Percentiles rank a stretch among this genome's conserved stretches.
Evolutionary conservation across 2,329 filamentous ascomycete genomes (phyloP).

Genomic region (Sporothrix globosa): DNA sequence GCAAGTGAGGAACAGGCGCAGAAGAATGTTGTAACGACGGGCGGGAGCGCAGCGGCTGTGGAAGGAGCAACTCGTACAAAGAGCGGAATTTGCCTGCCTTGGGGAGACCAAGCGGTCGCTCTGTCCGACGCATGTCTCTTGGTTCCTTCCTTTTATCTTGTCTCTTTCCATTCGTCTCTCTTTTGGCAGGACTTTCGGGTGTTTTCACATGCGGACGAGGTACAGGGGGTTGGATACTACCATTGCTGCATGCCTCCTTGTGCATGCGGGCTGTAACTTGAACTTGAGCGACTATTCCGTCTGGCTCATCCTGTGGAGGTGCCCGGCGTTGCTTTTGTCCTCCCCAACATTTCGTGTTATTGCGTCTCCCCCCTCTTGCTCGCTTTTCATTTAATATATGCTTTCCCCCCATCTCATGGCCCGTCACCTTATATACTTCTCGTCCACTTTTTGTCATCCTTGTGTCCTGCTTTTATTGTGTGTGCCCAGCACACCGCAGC

Average conservation of each 20-base stretch:
- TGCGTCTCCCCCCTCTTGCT: neutral
- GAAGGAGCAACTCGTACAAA: neutral
- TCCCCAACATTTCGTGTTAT: neutral
- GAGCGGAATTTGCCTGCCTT: neutral
- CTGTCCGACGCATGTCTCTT: neutral
- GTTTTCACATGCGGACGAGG: neutral
- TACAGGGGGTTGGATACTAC: conserved; percentile 20
- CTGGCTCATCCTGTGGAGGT: neutral
- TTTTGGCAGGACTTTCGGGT: neutral
- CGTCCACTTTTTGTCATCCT: neutral
- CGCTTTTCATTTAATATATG: too few relatives aligned
- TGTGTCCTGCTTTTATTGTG: too few relatives aligned
- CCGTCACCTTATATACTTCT: neutral
- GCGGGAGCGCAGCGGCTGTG: conserved; percentile 14
- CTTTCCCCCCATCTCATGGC: neutral
- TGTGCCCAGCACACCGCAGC: neutral
- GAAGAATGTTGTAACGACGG: neutral
- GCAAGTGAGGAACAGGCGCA: neutral
- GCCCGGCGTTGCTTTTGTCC: neutral
- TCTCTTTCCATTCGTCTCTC: neutral
- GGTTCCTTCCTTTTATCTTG: neutral
- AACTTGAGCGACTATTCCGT: conserved; percentile 26
- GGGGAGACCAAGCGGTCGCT: conserved; percentile 5
- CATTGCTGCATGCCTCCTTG: conserved; percentile 8
- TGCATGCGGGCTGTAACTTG: neutral